A percentile compares a stretch with the other conserved stretches of the same genome.
These are phyloP conservation scores for Ogataea naganishii DNA, from an alignment of 805 yeast genomes.

Conservation along the genomic window DNA sequence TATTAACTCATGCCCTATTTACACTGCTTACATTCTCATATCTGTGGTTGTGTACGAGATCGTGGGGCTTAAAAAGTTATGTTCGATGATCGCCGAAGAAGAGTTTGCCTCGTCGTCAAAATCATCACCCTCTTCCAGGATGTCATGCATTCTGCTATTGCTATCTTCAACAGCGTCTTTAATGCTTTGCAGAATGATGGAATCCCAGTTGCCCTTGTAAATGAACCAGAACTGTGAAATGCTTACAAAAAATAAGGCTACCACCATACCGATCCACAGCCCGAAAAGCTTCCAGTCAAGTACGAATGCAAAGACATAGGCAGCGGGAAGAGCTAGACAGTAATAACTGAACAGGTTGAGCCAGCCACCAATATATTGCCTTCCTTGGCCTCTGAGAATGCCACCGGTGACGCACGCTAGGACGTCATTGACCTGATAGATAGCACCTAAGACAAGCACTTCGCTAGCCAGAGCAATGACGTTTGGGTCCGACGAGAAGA, in stretches of 20 bases:
- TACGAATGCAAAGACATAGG: constrained; percentile 47
- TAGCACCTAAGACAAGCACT: constrained; percentile 23
- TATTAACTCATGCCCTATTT: background rate
- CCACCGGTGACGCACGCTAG: constrained; percentile 44
- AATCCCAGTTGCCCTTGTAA: constrained; percentile 40
- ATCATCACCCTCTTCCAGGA: background rate
- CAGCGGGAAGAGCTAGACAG: constrained; percentile 59
- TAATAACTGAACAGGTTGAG: constrained; percentile 54
- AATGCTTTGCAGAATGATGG: constrained; percentile 37
- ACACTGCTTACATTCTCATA: background rate
- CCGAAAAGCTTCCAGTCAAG: constrained; percentile 32
- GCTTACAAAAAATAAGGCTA: constrained; percentile 34
- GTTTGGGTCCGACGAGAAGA: constrained; percentile 23
- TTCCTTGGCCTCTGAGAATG: constrained; percentile 48
- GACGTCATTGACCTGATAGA: constrained; percentile 40
- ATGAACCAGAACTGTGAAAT: constrained; percentile 37
- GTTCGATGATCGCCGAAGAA: constrained; percentile 13
- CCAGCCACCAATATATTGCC: constrained; percentile 48
- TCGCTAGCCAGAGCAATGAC: constrained; percentile 17
- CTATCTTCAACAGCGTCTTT: constrained; percentile 31
- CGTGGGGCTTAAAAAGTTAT: constrained; percentile 19
- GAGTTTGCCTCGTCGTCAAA: constrained; percentile 4
- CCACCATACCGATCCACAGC: constrained; percentile 27
- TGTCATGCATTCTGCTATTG: too few species aligned
- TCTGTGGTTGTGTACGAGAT: constrained; percentile 4